Evolutionary conservation across 495 filamentous ascomycete genomes (phyloP), one percentile per base, ranked within the genome.

Genomic region (Geoglossum glabrum): DNA sequence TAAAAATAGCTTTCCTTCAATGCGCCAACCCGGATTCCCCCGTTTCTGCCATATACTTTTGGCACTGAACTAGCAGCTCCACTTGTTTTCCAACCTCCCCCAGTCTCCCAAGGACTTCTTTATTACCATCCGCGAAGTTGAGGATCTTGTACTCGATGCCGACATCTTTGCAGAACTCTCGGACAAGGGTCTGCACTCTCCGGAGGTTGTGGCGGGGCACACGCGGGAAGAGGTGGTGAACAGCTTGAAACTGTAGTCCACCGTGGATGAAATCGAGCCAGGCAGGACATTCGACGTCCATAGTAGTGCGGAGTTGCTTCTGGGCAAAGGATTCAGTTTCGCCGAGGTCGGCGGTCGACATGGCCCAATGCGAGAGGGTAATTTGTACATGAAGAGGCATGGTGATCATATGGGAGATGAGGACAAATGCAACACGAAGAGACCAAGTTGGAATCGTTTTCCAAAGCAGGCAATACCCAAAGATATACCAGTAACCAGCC

Each of bases 331-430:
- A 73, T 56, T 76, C 73, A 34, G 51, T 56, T 25, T 71, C 70
- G 43, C 73, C 72, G 3, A 75, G 68, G 46, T 75, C 72, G 3
- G 71, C 63, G 0, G 71, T 73, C n/a, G 70, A 69, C 69, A 73
- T 76, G 57, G 66, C 71, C 69, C 71, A 75, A 62, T 76, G 74
- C 0, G 72, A 74, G n/a, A 76, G 67, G 0, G 73, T 76, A 63
- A 76, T 74, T 59, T 74, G 73, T 15, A 76, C 68, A 61, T 76
- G 73, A 23, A 76, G 66, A 8, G 72, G 69, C 70, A 74, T 71
- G 56, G 73, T 74, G 61, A 69, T 57, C 54, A 73, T 64, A 64
- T 75, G 73, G 31, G 70, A 73, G 45, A 73, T 59, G 21, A 75
- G 62, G 28, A 76, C 69, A 58, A 76, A 76, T 15, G 64, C 67